These are phyloP conservation scores for Monosporascus cannonballus DNA, from an alignment of 2,329 filamentous ascomycete genomes.

Conservation along the genomic window DNA sequence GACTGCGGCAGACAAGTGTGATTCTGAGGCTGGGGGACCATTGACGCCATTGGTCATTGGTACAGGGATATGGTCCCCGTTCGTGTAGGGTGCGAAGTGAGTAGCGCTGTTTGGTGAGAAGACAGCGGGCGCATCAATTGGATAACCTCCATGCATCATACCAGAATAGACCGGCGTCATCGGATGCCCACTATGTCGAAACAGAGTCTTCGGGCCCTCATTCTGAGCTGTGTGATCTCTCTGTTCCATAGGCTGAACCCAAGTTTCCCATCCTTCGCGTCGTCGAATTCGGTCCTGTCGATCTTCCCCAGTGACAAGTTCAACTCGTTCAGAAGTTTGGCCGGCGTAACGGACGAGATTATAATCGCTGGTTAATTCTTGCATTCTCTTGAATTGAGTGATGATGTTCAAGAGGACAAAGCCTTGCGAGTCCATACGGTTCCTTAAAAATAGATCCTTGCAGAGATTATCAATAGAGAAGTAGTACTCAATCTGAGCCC, in stretches of 20 bases:
- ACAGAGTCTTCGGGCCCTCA: constrained; percentile 50
- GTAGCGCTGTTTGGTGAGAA: constrained; percentile 24
- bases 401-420: constrained; percentile 80
- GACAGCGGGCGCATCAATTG: constrained; percentile 16
- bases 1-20: constrained; percentile 55
- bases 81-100: constrained; percentile 25
- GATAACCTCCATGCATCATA: constrained; percentile 19
- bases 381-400: constrained; percentile 80
- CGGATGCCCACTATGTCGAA: constrained; percentile 20
- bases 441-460: constrained; percentile 84
- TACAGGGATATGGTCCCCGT: constrained; percentile 21
- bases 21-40: constrained; percentile 20
- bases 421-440: constrained; percentile 91
- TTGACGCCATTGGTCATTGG: constrained; percentile 21
- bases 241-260: constrained; percentile 65
- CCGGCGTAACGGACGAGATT: constrained; percentile 71
- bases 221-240: constrained; percentile 70
- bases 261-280: constrained; percentile 71
- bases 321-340: constrained; percentile 64
- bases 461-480: constrained; percentile 93
- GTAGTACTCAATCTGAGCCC: constrained; percentile 74
- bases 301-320: constrained; percentile 70
- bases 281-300: constrained; percentile 72
- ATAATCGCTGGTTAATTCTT: constrained; percentile 63
- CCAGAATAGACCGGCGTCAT: constrained; percentile 15